These are phyloP conservation scores for Pichia exigua DNA, from an alignment of 805 yeast species.

Conservation along the genomic window DNA sequence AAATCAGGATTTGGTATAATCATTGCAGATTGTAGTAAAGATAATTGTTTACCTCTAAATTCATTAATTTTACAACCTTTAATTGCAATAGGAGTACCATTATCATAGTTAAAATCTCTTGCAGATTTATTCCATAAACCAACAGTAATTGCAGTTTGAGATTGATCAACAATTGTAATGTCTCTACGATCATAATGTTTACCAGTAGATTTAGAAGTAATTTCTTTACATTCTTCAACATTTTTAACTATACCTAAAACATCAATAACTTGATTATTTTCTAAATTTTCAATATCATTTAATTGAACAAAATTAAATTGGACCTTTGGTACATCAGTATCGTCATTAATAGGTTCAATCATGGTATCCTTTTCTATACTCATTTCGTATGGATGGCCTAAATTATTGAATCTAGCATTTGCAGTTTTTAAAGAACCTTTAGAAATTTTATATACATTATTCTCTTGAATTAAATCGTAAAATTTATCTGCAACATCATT, in stretches of 20 bases:
- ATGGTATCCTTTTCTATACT: slow-evolving; percentile 71
- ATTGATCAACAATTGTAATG: slow-evolving; percentile 74
- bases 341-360: slow-evolving; percentile 56
- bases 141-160: slow-evolving; percentile 64
- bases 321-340: slow-evolving; percentile 66
- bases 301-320: slow-evolving; percentile 70
- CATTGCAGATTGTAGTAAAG: slow-evolving; percentile 72
- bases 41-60: slow-evolving; percentile 77
- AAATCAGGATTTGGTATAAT: slow-evolving; percentile 79
- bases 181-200: slow-evolving; percentile 91
- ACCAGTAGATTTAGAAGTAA: slow-evolving; percentile 81
- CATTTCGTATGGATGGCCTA: slow-evolving; percentile 85
- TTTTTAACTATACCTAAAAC: slow-evolving; percentile 80
- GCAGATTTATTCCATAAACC: slow-evolving; percentile 93
- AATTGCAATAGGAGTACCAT: slow-evolving; percentile 81
- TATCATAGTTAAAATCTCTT: slow-evolving; percentile 60
- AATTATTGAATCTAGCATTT: slow-evolving; percentile 75
- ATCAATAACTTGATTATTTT: slow-evolving; percentile 68
- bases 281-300: slow-evolving; percentile 55
- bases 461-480: slow-evolving; percentile 73
- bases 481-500: slow-evolving; percentile 77
- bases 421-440: slow-evolving; percentile 77
- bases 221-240: slow-evolving; percentile 66
- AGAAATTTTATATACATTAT: slow-evolving; percentile 78
- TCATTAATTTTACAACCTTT: slow-evolving; percentile 88